Percentiles rank a stretch among this genome's conserved stretches.
Evolutionary conservation across 1,284 basidiomycete genomes (phyloP).

Genomic region (Cryptococcus wingfieldii): DNA sequence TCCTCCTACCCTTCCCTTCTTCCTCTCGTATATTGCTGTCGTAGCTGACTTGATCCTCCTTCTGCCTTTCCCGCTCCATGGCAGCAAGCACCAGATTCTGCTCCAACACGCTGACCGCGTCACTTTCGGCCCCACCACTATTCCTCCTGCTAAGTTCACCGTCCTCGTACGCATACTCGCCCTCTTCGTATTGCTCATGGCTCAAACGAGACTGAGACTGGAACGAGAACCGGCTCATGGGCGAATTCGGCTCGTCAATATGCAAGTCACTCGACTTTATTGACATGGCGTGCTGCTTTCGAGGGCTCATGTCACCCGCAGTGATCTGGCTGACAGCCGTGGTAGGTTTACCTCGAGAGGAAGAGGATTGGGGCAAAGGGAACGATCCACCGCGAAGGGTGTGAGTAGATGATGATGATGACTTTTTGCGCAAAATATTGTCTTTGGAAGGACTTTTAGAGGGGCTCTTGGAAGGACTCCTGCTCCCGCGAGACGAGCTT

Average conservation of each 20-base stretch:
- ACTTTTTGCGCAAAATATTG: slow-evolving; percentile 24
- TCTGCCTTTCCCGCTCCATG: slow-evolving; percentile 5
- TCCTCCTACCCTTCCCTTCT: background rate
- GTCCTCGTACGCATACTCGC: background rate
- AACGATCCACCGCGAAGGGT: slow-evolving; percentile 21
- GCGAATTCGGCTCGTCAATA: slow-evolving; percentile 13
- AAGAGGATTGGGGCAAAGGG: slow-evolving; percentile 9
- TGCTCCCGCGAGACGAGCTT: too few relatives aligned
- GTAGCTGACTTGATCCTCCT: background rate
- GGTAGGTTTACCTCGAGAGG: slow-evolving; percentile 10
- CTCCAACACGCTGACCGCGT: slow-evolving; percentile 13
- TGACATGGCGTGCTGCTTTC: background rate
- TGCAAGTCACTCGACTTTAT: background rate
- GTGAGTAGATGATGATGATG: slow-evolving; percentile 21
- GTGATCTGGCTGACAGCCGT: slow-evolving; percentile 22
- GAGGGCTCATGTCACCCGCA: slow-evolving; percentile 8
- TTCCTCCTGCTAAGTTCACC: background rate
- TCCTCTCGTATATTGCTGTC: background rate
- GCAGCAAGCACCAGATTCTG: slow-evolving; percentile 12
- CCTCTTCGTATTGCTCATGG: background rate
- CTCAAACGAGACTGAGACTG: background rate
- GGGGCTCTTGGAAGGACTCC: too few relatives aligned
- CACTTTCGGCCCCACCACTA: background rate
- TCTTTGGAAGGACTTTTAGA: too few relatives aligned
- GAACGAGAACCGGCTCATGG: slow-evolving; percentile 12